Base-by-base conservation (phyloP, 345 rosid genomes). In the Erysimum cheiranthoides region DNA sequence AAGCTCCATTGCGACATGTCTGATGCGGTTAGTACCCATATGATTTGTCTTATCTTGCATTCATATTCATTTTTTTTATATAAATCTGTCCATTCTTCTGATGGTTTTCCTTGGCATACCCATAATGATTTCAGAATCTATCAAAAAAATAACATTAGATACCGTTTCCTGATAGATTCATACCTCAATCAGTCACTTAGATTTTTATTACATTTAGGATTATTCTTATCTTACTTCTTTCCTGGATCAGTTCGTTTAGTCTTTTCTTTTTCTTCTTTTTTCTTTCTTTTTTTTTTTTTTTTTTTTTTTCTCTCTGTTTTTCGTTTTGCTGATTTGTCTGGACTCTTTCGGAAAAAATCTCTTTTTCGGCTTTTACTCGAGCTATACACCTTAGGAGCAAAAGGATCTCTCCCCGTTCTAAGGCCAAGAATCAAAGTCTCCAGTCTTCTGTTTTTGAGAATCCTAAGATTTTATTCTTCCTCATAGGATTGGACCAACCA, bases 1-100 rank as follows among this genome's bases (percentile, higher is more conserved):
- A 91, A 91, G 83, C 93, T 93, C 74, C 98, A 93, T 3, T 91
- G 87, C 72, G 92, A 89, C 84, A 85, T 88, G 92, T 89, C 92
- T 73, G 98, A 91, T 84, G 92, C 92, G 85, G 96, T 93, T 70
- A 78, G 72, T 72, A 42, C 59, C 21, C 12, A 11, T 65, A 27
- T 17, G 9, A 10, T 27, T 72, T 72, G 18, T n/a, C 36, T 50
- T 70, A 14, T 51, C 30, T n/a, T 9, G 10, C 40, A 4, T n/a
- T 46, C 25, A n/a, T 62, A 30, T 63, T 43, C 10, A 10, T 61
- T 46, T 21, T 8, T 47, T 25, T 42, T 18, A 17, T 60, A 31
- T 46, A 36, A 18, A 32, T 51, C 52, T 42, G 47, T 57, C 27
- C 16, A 28, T 32, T 34, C 49, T 25, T 64, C 25, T 52, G 53